Evolutionary conservation across 139 green algal species (phyloP), one percentile per base, ranked within the genome.

Genomic region (Chlorella sp.): DNA sequence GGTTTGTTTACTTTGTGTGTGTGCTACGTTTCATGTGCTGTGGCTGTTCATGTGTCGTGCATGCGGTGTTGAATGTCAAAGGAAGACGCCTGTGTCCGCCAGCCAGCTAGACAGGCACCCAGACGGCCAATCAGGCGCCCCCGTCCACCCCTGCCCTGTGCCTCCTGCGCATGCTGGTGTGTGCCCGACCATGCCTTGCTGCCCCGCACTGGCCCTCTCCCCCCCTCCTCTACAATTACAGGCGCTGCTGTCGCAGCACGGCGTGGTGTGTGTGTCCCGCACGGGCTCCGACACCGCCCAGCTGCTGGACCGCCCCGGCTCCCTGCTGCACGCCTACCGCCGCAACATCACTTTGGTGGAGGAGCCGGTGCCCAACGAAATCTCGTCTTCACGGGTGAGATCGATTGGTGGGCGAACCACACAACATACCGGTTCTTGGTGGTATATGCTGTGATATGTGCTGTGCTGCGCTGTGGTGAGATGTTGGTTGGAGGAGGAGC

Each of bases 341-440:
- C 28, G 86, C 39, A 92, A 91, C 68, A 83, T 95, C 16, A 53
- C 89, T 1, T 21, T 95, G 18, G 86, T 94, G 39, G 32, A 92
- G 57, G 93, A 95, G 30, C 90, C 86, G 12, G 75, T 94, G 34
- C 79, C 81, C 39, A 93, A 92, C 85, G 89, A 92, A 24, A 91
- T 95, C 57, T 92, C 86, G 53, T 93, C 92, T 28, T 93, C 93
- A 1, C 42, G 36, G 61, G 91, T 90, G 40, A 32, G 85, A 11
- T 12, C 19, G 48, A 26, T 69, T 69, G 42, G 24, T 61, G 5
- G 76, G 76, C 28, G 71, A 36, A 79, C 11, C 32, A 40, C 16
- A 79, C 28, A 79, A 28, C 18, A 40, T n/a, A n/a, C n/a, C n/a
- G n/a, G n/a, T n/a, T n/a, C n/a, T 9, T 57, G 48, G 7, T 57